phyloP scores from a whole-genome alignment of 2,329 filamentous ascomycete genomes.

The Neurospora crassa region DNA sequence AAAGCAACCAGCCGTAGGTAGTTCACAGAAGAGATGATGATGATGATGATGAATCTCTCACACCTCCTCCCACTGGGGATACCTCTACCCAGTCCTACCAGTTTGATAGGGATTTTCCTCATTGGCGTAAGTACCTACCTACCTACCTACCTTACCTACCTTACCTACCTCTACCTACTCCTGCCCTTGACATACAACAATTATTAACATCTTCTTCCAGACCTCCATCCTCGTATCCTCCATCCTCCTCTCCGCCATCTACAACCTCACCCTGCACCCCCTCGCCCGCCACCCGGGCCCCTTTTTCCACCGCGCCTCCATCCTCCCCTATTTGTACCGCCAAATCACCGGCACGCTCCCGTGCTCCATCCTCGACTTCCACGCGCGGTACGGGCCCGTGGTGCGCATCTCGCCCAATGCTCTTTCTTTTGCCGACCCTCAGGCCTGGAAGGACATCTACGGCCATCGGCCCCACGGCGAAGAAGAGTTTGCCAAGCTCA shows the following conservation, averaged over 20 bases:
- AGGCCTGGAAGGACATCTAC: conserved; percentile 27
- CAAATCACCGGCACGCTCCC: conserved; percentile 81
- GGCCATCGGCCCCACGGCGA: conserved; percentile 12
- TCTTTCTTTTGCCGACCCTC: conserved; percentile 27
- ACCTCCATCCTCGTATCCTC: not conserved
- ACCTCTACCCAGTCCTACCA: not conserved
- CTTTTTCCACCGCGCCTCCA: conserved; percentile 13
- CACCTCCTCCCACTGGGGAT: not conserved
- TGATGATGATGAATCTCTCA: not conserved
- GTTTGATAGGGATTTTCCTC: not conserved
- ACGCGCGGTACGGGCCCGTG: conserved; percentile 29
- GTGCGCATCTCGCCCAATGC: conserved; percentile 33
- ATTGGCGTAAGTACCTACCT: not conserved
- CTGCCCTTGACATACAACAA: too few relatives aligned
- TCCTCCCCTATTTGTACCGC: conserved; percentile 39
- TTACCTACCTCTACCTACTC: too few relatives aligned
- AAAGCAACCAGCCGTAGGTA: not conserved
- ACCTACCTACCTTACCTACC: too few relatives aligned
- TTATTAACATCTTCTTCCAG: not conserved
- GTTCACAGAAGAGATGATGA: not conserved
- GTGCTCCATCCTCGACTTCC: conserved; percentile 15
- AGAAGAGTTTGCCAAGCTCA: conserved; percentile 12
- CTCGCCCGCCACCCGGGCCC: conserved; percentile 19
- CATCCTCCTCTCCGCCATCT: conserved; percentile 9
- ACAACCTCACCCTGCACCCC: conserved; percentile 21